Base-by-base conservation (phyloP, 345 rosid genomes). In the Rhodamnia argentea region DNA sequence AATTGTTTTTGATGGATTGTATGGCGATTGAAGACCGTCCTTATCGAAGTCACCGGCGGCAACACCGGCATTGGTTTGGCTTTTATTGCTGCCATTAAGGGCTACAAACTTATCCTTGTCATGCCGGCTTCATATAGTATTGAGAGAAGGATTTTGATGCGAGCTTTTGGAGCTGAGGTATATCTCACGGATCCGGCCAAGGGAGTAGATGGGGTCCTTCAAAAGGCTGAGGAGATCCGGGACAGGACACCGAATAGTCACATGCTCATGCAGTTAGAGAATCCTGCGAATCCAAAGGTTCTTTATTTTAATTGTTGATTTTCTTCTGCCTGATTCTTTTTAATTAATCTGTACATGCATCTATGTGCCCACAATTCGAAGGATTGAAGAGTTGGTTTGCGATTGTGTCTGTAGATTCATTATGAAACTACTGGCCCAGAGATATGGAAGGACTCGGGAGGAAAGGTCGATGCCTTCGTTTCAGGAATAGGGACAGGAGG, bases 21-120 rank as follows among this genome's bases (percentile, higher is more conserved):
- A 10, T 75, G 15, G 75, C 85, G 57, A 55, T 22, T 47, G 15
- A 57, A 94, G 96, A 93, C 94, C 54, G 86, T 91, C 40, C 87
- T 90, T 40, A 86, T 93, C 32, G 97, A 95, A 89, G 84, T 89
- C 4, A 96, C 98, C 5, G 85, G 96, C 78, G 98, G 99, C 22
- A 94, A 95, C 89, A 94, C 96, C 0, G 97, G 98, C 86, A 96
- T 95, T 52, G 97, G 95, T 54, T 56, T 96, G 87, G 98, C 97
- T 4, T 91, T 87, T 57, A 86, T 95, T 44, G 96, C 94, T 13
- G 98, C 98, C 58, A 88, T 90, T 29, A 93, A 87, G 88, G 96
- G 96, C 56, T 95, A 94, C 92, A 94, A 87, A 88, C 89, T 93
- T 76, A 89, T 93, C 32, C 85, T 95, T 7, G 56, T 87, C 20